phyloP scores from a whole-genome alignment of 75 land plant species.

The Gnetum montanum region DNA sequence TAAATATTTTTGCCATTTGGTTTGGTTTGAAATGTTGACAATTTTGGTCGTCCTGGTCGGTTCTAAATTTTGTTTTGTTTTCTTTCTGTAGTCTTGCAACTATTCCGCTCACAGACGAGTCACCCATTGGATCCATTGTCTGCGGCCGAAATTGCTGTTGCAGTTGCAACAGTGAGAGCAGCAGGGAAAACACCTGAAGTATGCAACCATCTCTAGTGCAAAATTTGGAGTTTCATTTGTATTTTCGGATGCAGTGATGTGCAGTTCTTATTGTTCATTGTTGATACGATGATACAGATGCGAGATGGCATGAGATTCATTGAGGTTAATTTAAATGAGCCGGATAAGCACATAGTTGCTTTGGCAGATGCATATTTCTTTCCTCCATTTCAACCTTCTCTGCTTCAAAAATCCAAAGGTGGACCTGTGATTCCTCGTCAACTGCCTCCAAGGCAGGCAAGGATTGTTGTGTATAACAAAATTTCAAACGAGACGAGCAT shows the following conservation, averaged over 20 bases:
- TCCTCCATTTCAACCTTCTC: slow-evolving; percentile 95
- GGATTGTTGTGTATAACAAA: slow-evolving; percentile 81
- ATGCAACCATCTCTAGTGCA: neutral
- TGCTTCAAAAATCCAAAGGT: slow-evolving; percentile 68
- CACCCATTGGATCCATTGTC: slow-evolving; percentile 95
- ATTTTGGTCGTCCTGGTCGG: too few species aligned
- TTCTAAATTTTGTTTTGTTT: too few species aligned
- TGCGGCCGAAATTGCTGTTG: slow-evolving; percentile 88
- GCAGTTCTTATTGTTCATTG: neutral
- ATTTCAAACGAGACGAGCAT: slow-evolving; percentile 84
- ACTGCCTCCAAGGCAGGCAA: slow-evolving; percentile 86
- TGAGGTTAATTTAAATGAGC: slow-evolving; percentile 82
- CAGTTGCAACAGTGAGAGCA: slow-evolving; percentile 88
- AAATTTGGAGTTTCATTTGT: neutral
- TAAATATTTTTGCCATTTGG: too few species aligned
- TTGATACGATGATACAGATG: slow-evolving; percentile 51
- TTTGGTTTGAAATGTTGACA: too few species aligned
- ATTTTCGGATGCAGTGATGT: too few species aligned
- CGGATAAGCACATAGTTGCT: slow-evolving; percentile 79
- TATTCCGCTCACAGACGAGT: slow-evolving; percentile 51
- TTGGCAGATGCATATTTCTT: slow-evolving; percentile 97
- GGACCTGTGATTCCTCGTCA: slow-evolving; percentile 76
- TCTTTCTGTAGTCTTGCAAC: slow-evolving; percentile 21
- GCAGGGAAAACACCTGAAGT: slow-evolving; percentile 98
- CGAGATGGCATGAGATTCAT: slow-evolving; percentile 96